These are phyloP conservation scores for Candida montana DNA, from an alignment of 805 yeast genomes.

Conservation along the genomic window DNA sequence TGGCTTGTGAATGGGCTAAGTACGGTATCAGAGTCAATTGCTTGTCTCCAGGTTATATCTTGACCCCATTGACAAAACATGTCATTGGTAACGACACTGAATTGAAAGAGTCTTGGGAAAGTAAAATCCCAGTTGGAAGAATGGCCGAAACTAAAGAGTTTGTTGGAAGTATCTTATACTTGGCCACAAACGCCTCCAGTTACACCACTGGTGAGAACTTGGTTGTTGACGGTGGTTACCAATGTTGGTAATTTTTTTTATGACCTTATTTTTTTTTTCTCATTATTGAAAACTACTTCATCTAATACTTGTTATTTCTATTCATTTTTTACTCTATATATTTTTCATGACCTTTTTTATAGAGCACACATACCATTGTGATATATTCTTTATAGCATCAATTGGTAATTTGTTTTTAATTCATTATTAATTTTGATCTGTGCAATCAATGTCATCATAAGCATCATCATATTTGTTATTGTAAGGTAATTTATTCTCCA, in stretches of 20 bases:
- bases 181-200: slow-evolving; percentile 68
- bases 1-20: slow-evolving; percentile 81
- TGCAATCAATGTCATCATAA: too few species aligned
- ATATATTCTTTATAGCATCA: too few species aligned
- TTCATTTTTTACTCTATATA: too few species aligned
- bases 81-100: slow-evolving; percentile 54
- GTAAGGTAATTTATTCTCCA: slow-evolving; percentile 16
- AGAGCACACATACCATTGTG: too few species aligned
- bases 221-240: slow-evolving; percentile 84
- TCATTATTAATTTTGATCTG: too few species aligned
- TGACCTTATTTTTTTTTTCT: not conserved
- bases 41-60: slow-evolving; percentile 74
- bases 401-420: too few species aligned
- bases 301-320: too few species aligned
- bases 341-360: too few species aligned
- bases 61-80: slow-evolving; percentile 72
- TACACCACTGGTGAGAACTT: slow-evolving; percentile 83
- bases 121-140: slow-evolving; percentile 69
- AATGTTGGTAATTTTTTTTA: slow-evolving; percentile 48
- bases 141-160: slow-evolving; percentile 85
- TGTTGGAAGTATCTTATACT: slow-evolving; percentile 69
- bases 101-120: slow-evolving; percentile 67
- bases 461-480: not conserved
- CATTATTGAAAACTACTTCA: too few species aligned
- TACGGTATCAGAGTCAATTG: slow-evolving; percentile 73